Evolutionary conservation across 192 early-diverging fungal genomes (phyloP).

Genomic region (Gaertneriomyces sp.): DNA sequence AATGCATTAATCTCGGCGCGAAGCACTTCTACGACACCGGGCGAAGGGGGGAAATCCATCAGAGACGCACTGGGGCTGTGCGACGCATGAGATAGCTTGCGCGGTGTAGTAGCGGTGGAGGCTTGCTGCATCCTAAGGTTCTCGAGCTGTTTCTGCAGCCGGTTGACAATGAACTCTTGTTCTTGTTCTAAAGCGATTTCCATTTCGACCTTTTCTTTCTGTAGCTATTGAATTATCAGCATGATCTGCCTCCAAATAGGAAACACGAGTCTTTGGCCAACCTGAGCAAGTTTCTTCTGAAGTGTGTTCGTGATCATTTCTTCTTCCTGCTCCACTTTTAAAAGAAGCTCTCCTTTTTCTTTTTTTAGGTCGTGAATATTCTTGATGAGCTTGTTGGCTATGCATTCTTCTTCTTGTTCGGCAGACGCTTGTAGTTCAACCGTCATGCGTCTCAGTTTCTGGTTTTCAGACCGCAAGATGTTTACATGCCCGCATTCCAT

Average conservation of each 20-base stretch:
- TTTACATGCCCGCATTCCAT: constrained; percentile 43
- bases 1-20: constrained; percentile 42
- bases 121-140: constrained; percentile 29
- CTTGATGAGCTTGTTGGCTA: constrained; percentile 72
- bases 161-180: constrained; percentile 88
- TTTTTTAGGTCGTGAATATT: constrained; percentile 71
- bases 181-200: constrained; percentile 88
- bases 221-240: constrained; percentile 49
- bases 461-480: constrained; percentile 40
- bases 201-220: constrained; percentile 86
- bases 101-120: constrained; percentile 14
- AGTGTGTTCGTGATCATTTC: constrained; percentile 76
- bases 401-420: constrained; percentile 60
- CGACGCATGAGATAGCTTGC: constrained; percentile 29
- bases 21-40: constrained; percentile 35
- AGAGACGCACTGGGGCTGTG: constrained; percentile 30
- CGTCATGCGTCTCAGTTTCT: constrained; percentile 30
- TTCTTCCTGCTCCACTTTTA: constrained; percentile 78
- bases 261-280: neutral
- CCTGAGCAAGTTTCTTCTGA: constrained; percentile 63
- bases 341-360: constrained; percentile 71
- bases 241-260: neutral
- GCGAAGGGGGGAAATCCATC: constrained; percentile 26
- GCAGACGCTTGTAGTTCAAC: constrained; percentile 38
- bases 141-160: constrained; percentile 79